phyloP scores from a whole-genome alignment of 2,329 filamentous ascomycete species.

The Sporothrix inflata region DNA sequence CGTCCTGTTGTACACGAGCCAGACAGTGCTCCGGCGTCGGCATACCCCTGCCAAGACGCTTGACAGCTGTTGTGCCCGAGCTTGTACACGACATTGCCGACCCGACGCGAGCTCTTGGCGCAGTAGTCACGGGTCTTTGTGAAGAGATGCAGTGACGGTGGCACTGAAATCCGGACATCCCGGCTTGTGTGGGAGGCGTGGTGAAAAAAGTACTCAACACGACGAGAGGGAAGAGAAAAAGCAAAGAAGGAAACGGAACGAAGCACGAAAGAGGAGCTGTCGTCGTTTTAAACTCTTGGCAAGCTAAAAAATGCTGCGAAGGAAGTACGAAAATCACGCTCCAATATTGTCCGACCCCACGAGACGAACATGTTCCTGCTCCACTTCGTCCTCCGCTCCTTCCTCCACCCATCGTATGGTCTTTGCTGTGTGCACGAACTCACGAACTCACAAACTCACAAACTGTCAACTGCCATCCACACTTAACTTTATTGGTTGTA shows the following conservation, averaged over 20 bases:
- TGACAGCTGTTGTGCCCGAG: not conserved
- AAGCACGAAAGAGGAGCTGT: not conserved
- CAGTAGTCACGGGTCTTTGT: not conserved
- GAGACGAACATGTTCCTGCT: not conserved
- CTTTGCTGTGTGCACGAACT: not conserved
- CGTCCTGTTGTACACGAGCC: not conserved
- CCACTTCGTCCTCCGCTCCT: not conserved
- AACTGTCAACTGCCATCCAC: not conserved
- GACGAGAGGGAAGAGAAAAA: not conserved
- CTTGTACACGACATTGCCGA: too few relatives aligned
- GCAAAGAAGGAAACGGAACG: not conserved
- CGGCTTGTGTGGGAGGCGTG: too few relatives aligned
- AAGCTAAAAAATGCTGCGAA: too few relatives aligned
- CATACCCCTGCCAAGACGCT: not conserved
- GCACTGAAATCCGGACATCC: too few relatives aligned
- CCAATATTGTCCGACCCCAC: too few relatives aligned
- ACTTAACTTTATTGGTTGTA: not conserved
- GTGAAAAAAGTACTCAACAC: not conserved
- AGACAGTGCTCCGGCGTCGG: not conserved
- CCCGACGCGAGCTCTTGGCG: not conserved
- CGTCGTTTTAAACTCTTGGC: slow-evolving; percentile 3
- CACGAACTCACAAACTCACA: not conserved
- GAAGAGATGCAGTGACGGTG: too few relatives aligned
- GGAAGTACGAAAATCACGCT: not conserved
- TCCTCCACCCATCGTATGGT: slow-evolving; percentile 6